Conservation (phyloP, 2,329 filamentous ascomycete species). For the Cytospora leucostoma region DNA sequence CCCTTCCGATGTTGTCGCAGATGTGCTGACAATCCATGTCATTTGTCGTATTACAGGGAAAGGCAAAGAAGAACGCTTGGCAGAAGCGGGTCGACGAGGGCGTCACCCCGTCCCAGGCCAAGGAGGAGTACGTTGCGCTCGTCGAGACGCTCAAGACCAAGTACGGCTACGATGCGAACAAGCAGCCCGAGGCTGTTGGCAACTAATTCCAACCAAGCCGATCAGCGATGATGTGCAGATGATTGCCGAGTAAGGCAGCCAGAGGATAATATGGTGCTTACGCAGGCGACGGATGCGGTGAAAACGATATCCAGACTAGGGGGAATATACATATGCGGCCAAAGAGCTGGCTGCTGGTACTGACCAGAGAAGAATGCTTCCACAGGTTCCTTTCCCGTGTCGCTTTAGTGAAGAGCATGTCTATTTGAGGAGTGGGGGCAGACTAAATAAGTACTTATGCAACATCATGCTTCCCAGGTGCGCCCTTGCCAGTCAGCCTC, state of each 20-base stretch:
- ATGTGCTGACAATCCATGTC: slow-evolving; percentile 11
- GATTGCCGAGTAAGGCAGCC: background rate
- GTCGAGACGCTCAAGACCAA: slow-evolving; percentile 71
- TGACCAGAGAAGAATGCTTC: background rate
- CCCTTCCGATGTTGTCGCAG: background rate
- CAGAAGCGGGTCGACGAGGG: slow-evolving; percentile 67
- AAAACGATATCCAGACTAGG: slow-evolving; percentile 1
- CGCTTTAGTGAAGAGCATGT: too few relatives aligned
- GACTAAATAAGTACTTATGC: background rate
- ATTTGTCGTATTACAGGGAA: slow-evolving; percentile 54
- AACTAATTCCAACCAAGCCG: slow-evolving; percentile 13
- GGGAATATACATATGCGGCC: slow-evolving; percentile 1
- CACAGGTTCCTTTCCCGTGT: background rate
- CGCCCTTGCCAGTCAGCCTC: slow-evolving; percentile 63
- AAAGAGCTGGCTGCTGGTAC: slow-evolving; percentile 1
- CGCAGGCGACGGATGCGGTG: slow-evolving; percentile 7
- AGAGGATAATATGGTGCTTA: slow-evolving; percentile 3
- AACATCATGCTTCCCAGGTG: slow-evolving; percentile 39
- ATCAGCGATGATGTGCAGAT: background rate
- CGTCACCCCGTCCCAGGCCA: slow-evolving; percentile 64
- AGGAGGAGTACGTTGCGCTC: slow-evolving; percentile 73
- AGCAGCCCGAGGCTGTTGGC: slow-evolving; percentile 60
- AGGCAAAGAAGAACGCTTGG: slow-evolving; percentile 81
- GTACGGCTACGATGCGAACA: slow-evolving; percentile 67
- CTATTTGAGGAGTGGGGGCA: too few relatives aligned